Base-by-base conservation (phyloP, 768 basidiomycete genomes). In the Myochromella boudieri region DNA sequence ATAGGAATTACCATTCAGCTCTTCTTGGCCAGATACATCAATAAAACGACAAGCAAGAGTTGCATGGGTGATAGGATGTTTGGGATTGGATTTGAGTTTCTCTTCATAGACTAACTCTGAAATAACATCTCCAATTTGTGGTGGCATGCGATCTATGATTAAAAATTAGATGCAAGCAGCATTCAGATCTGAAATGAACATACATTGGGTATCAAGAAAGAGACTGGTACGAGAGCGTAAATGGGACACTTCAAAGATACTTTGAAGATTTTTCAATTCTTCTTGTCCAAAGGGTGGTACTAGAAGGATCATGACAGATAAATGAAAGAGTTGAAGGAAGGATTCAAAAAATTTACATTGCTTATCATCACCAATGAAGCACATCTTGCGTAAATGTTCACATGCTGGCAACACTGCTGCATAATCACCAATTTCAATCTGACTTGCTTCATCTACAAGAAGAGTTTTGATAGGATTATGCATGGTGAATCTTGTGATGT, bases 241-340 rank as follows among this genome's bases (percentile, higher is more conserved):
- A 58, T 91, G 85, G 0, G 65, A 38, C n/a, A 87, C 59, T 50
- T 91, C 89, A 77, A 92, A 91, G 8, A 92, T 78, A 56, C 87
- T 90, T 51, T 85, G 73, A 10, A 91, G 69, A 1, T 75, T 76
- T 46, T 74, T 61, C 31, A 85, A 68, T 33, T 85, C 76, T 53
- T 88, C 87, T 53, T 87, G 78, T 7, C 87, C 89, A 81, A 74
- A 78, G 1, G 91, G 90, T 54, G 91, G 87, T 55, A 92, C 91
- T 92, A 55, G 40, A 42, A 7, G 24, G 27, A 36, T 24, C 14
- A 69, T 52, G 3, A 43, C 57, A 33, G 12, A 24, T 37, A 47
- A 17, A 20, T 8, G 22, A 43, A 37, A 54, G 31, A 48, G 41
- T 7, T 7, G 14, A 34, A 34, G 6, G 6, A 51, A 22, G n/a